A percentile compares a stretch with the other conserved stretches of the same genome.
phyloP scores from a whole-genome alignment of 2,329 filamentous ascomycete genomes.

The Scytalidium sp. region DNA sequence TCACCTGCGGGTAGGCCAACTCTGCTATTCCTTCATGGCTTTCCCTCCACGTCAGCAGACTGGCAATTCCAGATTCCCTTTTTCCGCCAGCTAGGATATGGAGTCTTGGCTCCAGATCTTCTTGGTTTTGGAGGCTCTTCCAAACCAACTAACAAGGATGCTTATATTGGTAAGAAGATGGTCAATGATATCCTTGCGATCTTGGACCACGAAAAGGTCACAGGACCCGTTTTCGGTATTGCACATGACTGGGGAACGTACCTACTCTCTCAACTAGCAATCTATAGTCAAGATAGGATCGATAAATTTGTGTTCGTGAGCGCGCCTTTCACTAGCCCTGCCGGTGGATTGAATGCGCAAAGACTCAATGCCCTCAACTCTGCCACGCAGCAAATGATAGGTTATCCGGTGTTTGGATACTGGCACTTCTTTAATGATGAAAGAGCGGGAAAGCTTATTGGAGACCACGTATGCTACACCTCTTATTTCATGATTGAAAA shows the following conservation, averaged over 20 bases:
- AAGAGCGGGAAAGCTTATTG: constrained; percentile 11
- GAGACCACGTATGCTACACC: constrained; percentile 8
- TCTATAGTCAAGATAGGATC: constrained; percentile 10
- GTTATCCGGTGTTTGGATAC: constrained; percentile 18
- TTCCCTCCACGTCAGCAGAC: constrained; percentile 43
- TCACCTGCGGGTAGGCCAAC: constrained; percentile 1
- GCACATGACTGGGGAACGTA: constrained; percentile 22
- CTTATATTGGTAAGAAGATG: constrained; percentile 31
- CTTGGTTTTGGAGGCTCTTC: constrained; percentile 35
- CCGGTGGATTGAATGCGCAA: constrained; percentile 5
- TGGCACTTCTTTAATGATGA: constrained; percentile 11
- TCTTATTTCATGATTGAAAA: not conserved
- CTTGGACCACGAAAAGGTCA: constrained; percentile 23
- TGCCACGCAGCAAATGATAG: constrained; percentile 6
- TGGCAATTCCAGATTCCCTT: constrained; percentile 28
- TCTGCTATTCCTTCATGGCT: constrained; percentile 46
- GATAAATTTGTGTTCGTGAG: constrained; percentile 14
- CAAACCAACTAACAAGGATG: constrained; percentile 24
- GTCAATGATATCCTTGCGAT: constrained; percentile 30
- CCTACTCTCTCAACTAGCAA: constrained; percentile 11
- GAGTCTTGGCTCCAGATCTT: constrained; percentile 40
- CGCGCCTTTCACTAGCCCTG: constrained; percentile 10
- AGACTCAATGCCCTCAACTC: constrained; percentile 11
- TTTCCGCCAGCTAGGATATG: constrained; percentile 32
- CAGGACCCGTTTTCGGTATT: constrained; percentile 10